Evolutionary conservation across 116 monocot species (phyloP), one percentile per base, ranked within the genome.

Genomic region (Phalaenopsis hybrid): DNA sequence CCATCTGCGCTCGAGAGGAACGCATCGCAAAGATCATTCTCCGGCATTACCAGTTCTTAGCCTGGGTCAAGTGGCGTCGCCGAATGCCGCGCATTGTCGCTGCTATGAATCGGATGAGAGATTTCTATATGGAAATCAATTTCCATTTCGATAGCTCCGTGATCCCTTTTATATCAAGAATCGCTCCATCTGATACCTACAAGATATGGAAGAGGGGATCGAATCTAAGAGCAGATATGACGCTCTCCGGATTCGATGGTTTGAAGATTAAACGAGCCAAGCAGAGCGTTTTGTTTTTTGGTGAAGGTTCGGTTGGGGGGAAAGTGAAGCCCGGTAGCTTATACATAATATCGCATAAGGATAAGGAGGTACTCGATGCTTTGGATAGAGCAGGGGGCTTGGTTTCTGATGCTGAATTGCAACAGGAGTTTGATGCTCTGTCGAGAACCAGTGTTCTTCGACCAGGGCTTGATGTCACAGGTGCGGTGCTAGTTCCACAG

Each of bases 391-490:
- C 96, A 0, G 92, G 91, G 37, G 83, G 81, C 10, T 84, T 68
- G 23, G 85, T 89, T 4, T 88, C 87, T 0, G 92, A 96, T 9
- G 67, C 87, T 0, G 96, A 96, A 80, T 81, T 96, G 15, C 81
- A 84, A 45, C 82, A 86, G 46, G 89, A 89, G 57, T 80, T 89
- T n/a, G 79, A 33, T 1, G 82, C 82, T 16, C 80, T 86, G 89
- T 77, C 80, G 0, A 70, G 82, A 51, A 82, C 86, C 76, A 82
- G 80, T 79, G 82, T 85, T 80, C 85, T 80, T 72, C 85, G 80
- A 8, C 92, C 92, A 0, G 90, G 94, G 12, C 88, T 94, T 20
- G 92, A 94, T 77, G 94, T 94, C 11, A 94, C 92, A 6, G 79
- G 88, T 67, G 89, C 94, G 0, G 87, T 85, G 67, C 74, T 94